Conservation (phyloP, 768 basidiomycete genomes). For the Pilatotrama ljubarskyi region DNA sequence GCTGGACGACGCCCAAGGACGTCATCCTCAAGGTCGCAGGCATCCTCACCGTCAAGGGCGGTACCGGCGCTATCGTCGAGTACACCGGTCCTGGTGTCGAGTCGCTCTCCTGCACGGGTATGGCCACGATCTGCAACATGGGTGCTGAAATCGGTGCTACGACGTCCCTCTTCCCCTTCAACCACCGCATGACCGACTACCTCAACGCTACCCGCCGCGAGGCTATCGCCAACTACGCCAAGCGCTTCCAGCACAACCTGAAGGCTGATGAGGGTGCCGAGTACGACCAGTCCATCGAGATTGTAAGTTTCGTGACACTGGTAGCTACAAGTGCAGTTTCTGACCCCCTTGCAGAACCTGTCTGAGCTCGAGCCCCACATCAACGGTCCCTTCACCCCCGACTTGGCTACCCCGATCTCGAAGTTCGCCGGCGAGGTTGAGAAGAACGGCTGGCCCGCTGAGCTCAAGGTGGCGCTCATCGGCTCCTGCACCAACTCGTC, state of each 20-base stretch:
- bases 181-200: conserved; percentile 90
- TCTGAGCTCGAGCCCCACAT: conserved; percentile 98
- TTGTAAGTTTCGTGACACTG: conserved; percentile 51
- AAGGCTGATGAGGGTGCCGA: conserved; percentile 84
- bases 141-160: conserved; percentile 99
- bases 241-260: conserved; percentile 88
- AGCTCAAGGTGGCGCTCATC: conserved; percentile 96
- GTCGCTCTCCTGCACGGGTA: conserved; percentile 95
- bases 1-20: conserved; percentile 99
- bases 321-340: not conserved
- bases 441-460: conserved; percentile 95
- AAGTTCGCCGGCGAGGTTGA: conserved; percentile 90
- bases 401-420: conserved; percentile 97
- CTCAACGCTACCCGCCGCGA: conserved; percentile 92
- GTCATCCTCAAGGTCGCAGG: conserved; percentile 99
- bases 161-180: conserved; percentile 98
- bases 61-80: conserved; percentile 98
- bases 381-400: conserved; percentile 99
- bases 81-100: conserved; percentile 95
- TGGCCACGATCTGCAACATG: conserved; percentile 99
- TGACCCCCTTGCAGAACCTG: conserved; percentile 61
- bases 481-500: conserved; percentile 99
- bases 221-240: conserved; percentile 86
- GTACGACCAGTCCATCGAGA: conserved; percentile 93
- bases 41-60: conserved; percentile 98